Evolutionary conservation across 2,329 filamentous ascomycete species (phyloP), one percentile per base, ranked within the genome.

Genomic region (Ophiostoma fasciatum): DNA sequence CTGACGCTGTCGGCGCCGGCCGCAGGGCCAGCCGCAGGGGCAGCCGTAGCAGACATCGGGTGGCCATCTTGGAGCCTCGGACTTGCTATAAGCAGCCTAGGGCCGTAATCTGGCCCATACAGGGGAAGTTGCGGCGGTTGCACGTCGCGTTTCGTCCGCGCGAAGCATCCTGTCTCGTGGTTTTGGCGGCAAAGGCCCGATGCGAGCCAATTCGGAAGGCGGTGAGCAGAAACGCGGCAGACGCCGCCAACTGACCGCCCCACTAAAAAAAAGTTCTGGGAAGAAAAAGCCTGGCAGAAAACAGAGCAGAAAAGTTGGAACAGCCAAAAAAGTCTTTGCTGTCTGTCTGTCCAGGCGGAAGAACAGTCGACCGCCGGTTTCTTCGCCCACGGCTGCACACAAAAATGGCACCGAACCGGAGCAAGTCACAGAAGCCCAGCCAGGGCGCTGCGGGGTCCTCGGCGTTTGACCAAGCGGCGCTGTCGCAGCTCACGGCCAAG

Each of bases 401-500:
- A n/a, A n/a, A n/a, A n/a, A n/a, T 39, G 41, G 29, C 34, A 46
- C 36, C 20, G 42, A 21, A 14, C 33, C 36, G 27, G 47, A n/a
- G n/a, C n/a, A n/a, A n/a, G n/a, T n/a, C n/a, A n/a, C n/a, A n/a
- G n/a, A n/a, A n/a, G n/a, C n/a, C n/a, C n/a, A n/a, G n/a, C n/a
- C n/a, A n/a, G n/a, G n/a, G n/a, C n/a, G n/a, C n/a, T n/a, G n/a
- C n/a, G n/a, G n/a, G n/a, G n/a, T n/a, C 38, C 33, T 41, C 46
- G 18, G 39, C 40, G n/a, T 66, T 76, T 41, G 61, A 72, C 43
- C 61, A 68, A 41, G 55, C 59, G 26, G 58, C 67, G 6, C 53
- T 77, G 38, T 59, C 60, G 7, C 59, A 66, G 40, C 51, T 76
- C 47, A 75, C 71, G 5, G 61, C 64, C 23, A 67, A 64, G 49